Evolutionary conservation across 371 early-diverging fungal species (phyloP), one percentile per base, ranked within the genome.

Genomic region (Rhizopus arrhizus): DNA sequence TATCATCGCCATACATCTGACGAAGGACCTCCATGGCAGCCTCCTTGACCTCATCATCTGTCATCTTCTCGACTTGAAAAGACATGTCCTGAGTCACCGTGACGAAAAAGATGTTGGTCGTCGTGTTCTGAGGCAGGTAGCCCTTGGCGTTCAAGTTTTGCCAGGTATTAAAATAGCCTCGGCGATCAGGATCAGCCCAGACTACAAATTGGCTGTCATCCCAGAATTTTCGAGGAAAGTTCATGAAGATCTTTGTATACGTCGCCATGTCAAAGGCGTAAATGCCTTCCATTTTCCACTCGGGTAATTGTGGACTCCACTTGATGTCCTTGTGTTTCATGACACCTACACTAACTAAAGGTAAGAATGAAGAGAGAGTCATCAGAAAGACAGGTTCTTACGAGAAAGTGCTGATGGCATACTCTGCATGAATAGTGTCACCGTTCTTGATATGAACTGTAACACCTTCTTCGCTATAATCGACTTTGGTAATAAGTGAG

Each of bases 261-360:
- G 80, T 80, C 15, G 80, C 80, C 77, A 80, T 77, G 35, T 80
- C 72, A 58, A 80, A 80, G 3, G 69, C 74, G 52, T 62, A 72
- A 29, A 80, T 47, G 29, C 77, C 80, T 56, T 77, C 77, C 13
- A 62, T 38, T 38, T 80, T 80, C 80, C 80, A 80, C 2, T 56
- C 69, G 34, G 80, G 80, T 3, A 80, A 36, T 2, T 31, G 46
- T 3, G 80, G 80, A 3, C 55, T 57, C 74, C 75, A 80, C 58
- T 71, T 47, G 45, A 80, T 62, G 48, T 77, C 81, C 9, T 64
- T 29, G 59, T 74, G 59, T 34, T 80, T 69, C 34, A 80, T 61
- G 0, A 80, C 80, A 57, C 80, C 80, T 3, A 80, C 38, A 11
- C 76, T 73, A 56, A 2, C 38, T 33, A 55, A 38, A 5, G 50